Evolutionary conservation across 2,329 filamentous ascomycete genomes (phyloP).

Genomic region (Microcyclosporella mali): DNA sequence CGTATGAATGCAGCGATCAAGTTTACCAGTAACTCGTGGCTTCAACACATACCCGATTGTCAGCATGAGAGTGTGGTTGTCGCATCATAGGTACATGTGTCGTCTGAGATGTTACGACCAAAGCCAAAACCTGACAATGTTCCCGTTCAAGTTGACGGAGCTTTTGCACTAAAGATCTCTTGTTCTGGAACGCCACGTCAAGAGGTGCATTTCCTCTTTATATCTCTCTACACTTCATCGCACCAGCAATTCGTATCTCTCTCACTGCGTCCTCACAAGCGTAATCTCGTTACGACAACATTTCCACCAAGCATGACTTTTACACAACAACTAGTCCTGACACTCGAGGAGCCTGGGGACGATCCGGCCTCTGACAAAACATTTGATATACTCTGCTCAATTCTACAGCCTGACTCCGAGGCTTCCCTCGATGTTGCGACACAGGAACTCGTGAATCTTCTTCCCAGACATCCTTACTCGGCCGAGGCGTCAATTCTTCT

Average conservation of each 20-base stretch:
- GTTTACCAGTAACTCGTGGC: too few relatives aligned
- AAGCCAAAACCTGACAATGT: too few relatives aligned
- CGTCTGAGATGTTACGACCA: too few relatives aligned
- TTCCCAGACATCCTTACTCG: background rate
- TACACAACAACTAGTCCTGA: background rate
- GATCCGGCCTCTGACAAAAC: conserved; percentile 1
- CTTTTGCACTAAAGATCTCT: too few relatives aligned
- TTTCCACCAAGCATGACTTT: background rate
- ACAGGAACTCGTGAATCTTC: background rate
- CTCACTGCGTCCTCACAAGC: background rate
- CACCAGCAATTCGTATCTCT: background rate
- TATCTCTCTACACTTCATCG: background rate
- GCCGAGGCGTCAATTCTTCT: background rate
- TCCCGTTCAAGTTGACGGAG: too few relatives aligned
- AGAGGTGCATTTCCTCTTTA: too few relatives aligned
- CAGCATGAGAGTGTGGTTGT: too few relatives aligned
- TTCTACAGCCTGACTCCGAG: conserved; percentile 5
- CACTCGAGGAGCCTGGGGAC: conserved; percentile 5
- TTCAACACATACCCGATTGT: too few relatives aligned
- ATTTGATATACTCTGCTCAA: conserved; percentile 1
- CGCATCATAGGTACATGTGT: too few relatives aligned
- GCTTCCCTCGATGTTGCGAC: background rate
- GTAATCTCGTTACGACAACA: background rate
- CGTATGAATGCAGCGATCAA: too few relatives aligned
- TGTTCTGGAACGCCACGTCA: too few relatives aligned